phyloP scores from a whole-genome alignment of 2,329 filamentous ascomycete species.

The Epichloe gansuensis region DNA sequence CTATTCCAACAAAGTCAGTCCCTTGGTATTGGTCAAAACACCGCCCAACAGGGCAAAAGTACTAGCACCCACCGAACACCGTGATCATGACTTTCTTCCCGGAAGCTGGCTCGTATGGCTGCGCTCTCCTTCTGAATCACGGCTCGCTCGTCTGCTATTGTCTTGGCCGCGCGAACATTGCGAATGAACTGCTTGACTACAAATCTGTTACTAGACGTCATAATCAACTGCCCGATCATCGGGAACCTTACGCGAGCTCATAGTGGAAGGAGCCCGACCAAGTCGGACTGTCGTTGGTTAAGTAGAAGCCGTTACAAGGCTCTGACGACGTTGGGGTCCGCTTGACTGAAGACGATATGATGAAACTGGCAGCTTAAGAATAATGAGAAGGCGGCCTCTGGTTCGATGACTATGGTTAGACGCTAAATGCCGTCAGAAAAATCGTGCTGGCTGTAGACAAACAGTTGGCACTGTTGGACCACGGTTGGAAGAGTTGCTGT shows the following conservation, averaged over 20 bases:
- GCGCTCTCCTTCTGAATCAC: slow-evolving; percentile 99
- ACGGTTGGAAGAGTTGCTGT: not conserved
- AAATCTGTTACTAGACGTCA: slow-evolving; percentile 3
- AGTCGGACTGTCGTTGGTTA: not conserved
- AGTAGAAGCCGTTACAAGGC: not conserved
- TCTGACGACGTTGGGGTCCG: not conserved
- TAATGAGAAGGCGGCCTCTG: not conserved
- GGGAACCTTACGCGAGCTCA: slow-evolving; percentile 26
- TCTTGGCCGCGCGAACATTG: slow-evolving; percentile 96
- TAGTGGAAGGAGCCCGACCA: slow-evolving; percentile 13
- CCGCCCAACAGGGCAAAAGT: not conserved
- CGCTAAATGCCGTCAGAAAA: not conserved
- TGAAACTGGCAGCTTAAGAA: not conserved
- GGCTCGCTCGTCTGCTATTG: slow-evolving; percentile 94
- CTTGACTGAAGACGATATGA: not conserved
- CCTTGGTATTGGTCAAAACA: not conserved
- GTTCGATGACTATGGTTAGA: not conserved
- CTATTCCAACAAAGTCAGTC: slow-evolving; percentile 30
- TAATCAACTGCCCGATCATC: slow-evolving; percentile 3
- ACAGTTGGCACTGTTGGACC: not conserved
- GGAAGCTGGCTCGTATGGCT: slow-evolving; percentile 90
- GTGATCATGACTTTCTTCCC: slow-evolving; percentile 90
- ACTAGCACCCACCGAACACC: slow-evolving; percentile 62
- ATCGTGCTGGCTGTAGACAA: not conserved
- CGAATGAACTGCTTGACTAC: slow-evolving; percentile 99